These are phyloP conservation scores for Pichia sp. DNA, from an alignment of 1,139 yeast species.

Conservation along the genomic window DNA sequence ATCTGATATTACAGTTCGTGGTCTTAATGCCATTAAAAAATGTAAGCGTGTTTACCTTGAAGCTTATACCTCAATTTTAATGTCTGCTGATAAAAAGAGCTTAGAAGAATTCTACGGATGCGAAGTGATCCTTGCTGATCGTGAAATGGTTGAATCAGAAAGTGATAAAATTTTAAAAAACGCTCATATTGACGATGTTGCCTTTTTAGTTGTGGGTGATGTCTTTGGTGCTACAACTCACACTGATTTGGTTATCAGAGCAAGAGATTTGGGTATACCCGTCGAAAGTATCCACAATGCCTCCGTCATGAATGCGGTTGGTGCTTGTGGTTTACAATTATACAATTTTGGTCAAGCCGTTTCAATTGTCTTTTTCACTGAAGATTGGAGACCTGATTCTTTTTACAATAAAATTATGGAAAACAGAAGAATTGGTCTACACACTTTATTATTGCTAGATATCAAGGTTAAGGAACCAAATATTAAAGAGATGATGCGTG, in stretches of 20 bases:
- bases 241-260: slow-evolving; percentile 86
- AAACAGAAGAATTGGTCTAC: slow-evolving; percentile 83
- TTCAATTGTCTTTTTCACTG: slow-evolving; percentile 91
- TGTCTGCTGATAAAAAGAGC: slow-evolving; percentile 73
- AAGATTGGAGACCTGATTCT: slow-evolving; percentile 92
- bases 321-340: slow-evolving; percentile 93
- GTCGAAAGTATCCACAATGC: slow-evolving; percentile 91
- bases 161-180: slow-evolving; percentile 72
- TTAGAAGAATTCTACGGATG: slow-evolving; percentile 80
- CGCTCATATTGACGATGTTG: slow-evolving; percentile 77
- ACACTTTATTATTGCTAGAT: slow-evolving; percentile 79
- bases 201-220: slow-evolving; percentile 94
- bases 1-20: slow-evolving; percentile 89
- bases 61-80: slow-evolving; percentile 89
- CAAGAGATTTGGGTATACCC: slow-evolving; percentile 70
- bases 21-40: slow-evolving; percentile 71
- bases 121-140: slow-evolving; percentile 79
- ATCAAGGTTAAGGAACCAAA: slow-evolving; percentile 97
- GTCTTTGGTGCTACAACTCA: slow-evolving; percentile 98
- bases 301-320: slow-evolving; percentile 96
- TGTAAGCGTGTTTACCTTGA: slow-evolving; percentile 89
- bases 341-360: slow-evolving; percentile 97
- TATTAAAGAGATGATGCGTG: slow-evolving; percentile 89
- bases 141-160: slow-evolving; percentile 89
- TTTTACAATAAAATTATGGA: slow-evolving; percentile 86